Evolutionary conservation across 1,284 basidiomycete genomes (phyloP).

Genomic region (Calocybe gambosa): DNA sequence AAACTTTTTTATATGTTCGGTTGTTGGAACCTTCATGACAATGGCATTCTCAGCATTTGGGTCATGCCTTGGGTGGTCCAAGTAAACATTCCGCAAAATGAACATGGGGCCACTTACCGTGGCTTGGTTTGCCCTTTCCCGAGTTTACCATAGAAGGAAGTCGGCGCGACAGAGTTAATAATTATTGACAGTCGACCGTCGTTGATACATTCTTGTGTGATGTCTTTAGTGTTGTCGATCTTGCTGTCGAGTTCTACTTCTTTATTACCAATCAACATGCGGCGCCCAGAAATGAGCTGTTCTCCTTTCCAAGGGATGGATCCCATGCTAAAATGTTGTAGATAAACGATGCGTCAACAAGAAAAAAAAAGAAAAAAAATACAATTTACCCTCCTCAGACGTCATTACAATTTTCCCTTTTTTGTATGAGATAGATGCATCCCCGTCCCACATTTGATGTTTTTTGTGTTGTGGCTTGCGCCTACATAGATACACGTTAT

Average conservation of each 20-base stretch:
- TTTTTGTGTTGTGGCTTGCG: constrained; percentile 75
- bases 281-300: constrained; percentile 42
- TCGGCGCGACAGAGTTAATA: constrained; percentile 43
- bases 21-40: constrained; percentile 79
- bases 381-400: constrained; percentile 68
- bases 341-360: constrained; percentile 9
- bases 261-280: constrained; percentile 47
- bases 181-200: neutral
- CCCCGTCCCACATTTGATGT: constrained; percentile 88
- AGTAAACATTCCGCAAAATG: neutral
- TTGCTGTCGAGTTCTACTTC: constrained; percentile 57
- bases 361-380: constrained; percentile 16
- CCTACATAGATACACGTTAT: constrained; percentile 36
- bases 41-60: constrained; percentile 73
- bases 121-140: constrained; percentile 41
- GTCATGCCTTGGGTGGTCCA: constrained; percentile 53
- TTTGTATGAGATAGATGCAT: constrained; percentile 52
- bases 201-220: neutral
- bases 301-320: constrained; percentile 57
- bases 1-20: constrained; percentile 58
- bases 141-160: constrained; percentile 53
- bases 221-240: constrained; percentile 27
- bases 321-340: constrained; percentile 43
- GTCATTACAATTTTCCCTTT: constrained; percentile 53
- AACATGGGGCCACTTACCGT: constrained; percentile 38